A percentile compares a stretch with the other conserved stretches of the same genome.
Conservation (phyloP, 2,329 filamentous ascomycete genomes). For the Clonostachys byssicola region DNA sequence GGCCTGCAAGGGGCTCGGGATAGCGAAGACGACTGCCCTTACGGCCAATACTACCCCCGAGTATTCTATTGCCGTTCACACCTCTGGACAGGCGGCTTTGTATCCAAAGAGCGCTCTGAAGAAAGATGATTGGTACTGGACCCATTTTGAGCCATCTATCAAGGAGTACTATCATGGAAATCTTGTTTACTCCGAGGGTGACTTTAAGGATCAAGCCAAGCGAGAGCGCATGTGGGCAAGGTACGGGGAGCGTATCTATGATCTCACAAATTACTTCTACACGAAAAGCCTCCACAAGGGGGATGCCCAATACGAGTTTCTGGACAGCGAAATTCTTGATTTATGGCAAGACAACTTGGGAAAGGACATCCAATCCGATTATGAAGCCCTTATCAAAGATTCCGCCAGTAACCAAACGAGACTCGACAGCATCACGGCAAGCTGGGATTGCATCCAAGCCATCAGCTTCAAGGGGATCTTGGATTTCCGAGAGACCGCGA, state of each 20-base stretch:
- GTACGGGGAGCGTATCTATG: conserved; percentile 73
- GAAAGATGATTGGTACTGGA: conserved; percentile 71
- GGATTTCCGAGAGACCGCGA: conserved; percentile 75
- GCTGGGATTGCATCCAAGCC: conserved; percentile 76
- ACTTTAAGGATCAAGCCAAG: conserved; percentile 61
- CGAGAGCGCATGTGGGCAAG: conserved; percentile 75
- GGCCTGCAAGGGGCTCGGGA: conserved; percentile 71
- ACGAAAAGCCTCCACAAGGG: conserved; percentile 60
- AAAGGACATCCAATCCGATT: conserved; percentile 67
- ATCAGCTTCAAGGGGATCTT: conserved; percentile 77
- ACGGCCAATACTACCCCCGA: conserved; percentile 58
- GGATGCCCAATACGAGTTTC: conserved; percentile 59
- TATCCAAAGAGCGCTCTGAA: conserved; percentile 55
- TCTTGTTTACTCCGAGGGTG: conserved; percentile 63
- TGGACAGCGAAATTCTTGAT: conserved; percentile 63
- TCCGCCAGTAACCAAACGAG: conserved; percentile 46
- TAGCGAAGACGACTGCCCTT: conserved; percentile 50
- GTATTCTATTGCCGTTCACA: conserved; percentile 58
- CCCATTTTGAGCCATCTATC: conserved; percentile 73
- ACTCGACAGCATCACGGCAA: conserved; percentile 52
- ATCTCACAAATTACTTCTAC: conserved; percentile 88
- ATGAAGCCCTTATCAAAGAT: conserved; percentile 49
- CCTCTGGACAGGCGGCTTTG: conserved; percentile 58
- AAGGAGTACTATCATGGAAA: conserved; percentile 84
- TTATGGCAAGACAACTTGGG: conserved; percentile 74